Evolutionary conservation across 163 green algal species (phyloP), one percentile per base, ranked within the genome.

Genomic region (Scenedesmus sp.): DNA sequence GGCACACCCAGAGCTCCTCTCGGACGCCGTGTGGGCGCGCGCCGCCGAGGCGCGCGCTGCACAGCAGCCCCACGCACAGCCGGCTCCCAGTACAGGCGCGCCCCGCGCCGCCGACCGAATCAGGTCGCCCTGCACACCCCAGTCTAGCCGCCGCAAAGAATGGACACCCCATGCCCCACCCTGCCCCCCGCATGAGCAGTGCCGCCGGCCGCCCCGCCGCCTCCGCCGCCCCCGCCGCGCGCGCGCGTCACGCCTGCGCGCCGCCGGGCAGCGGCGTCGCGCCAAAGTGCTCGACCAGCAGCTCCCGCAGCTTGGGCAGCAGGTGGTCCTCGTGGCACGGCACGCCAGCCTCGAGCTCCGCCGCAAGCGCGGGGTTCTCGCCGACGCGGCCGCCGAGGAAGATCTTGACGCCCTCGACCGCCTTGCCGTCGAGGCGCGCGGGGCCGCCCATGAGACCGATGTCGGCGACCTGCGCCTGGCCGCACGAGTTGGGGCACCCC

Each of bases 401-500:
- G 71, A 98, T 93, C 75, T 92, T 91, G 31, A 96, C 92, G 1
- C 94, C 94, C 82, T 97, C 92, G 28, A 93, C 88, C 4, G 90
- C 92, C 85, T 97, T 98, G 78, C 92, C 93, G 51, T 98, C 78
- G 67, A 92, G 75, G 85, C 92, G 96, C 71, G 94, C 92, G 11
- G 93, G 92, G 2, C 86, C 88, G 0, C 94, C 94, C 87, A 98
- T 96, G 15, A 98, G 85, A 0, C 94, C 94, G 50, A 98, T 97
- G 84, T 98, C 94, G 44, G 85, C 94, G 34, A 97, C 93, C 83
- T 91, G 88, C 2, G 89, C 92, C 87, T 97, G 91, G 26, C 92
- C 94, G 77, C 94, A 98, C 4, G 87, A 93, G 87, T 97, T 97
- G 63, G 93, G 93, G 89, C 94, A 98, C 48, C 92, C 93, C 18